Base-by-base conservation (phyloP, 2,329 filamentous ascomycete species). In the Botrytis sinoallii region DNA sequence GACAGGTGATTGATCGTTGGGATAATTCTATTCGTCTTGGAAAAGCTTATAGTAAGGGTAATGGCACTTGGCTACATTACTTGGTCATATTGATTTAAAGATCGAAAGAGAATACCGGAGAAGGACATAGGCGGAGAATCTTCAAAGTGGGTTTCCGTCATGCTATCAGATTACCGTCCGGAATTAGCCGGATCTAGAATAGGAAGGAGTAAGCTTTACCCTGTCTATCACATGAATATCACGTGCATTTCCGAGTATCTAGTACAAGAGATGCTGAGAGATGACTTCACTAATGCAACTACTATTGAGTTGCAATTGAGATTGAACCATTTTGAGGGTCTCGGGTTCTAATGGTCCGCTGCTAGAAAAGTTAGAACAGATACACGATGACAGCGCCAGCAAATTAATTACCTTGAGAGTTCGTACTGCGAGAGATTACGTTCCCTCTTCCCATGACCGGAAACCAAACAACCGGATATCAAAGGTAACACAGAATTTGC, bases 131-230 rank as follows among this genome's bases (percentile, higher is more conserved):
- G 35, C 22, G 29, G 14, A 57, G 25, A 40, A 40, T 32, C 5
- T 68, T 42, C 5, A 6, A 22, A 42, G 25, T 32, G 25, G 48
- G 35, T 16, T 22, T 46, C n/a, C 12, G 6, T 68, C 32, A 68
- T 57, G 12, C 29, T 38, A n/a, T 35, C 65, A 35, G 22, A 55
- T 38, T 29, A 55, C 46, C 46, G 4, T 38, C 16, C 29, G 22
- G 7, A 29, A 67, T 67, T 55, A 68, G 35, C 66, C 66, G 48
- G 12, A 66, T 48, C 66, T n/a, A 22, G 40, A 68, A 40, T 42
- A 68, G 48, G 66, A 68, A 68, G 66, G 65, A 55, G 32, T 42
- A 7, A 20, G 2, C 8, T 48, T 14, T 12, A 42, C 66, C 65
- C 35, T 18, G n/a, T 14, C 35, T 57, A 32, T 68, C 66, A 57